Conservation (phyloP, 2,329 filamentous ascomycete genomes). For the Colletotrichum spinosum region DNA sequence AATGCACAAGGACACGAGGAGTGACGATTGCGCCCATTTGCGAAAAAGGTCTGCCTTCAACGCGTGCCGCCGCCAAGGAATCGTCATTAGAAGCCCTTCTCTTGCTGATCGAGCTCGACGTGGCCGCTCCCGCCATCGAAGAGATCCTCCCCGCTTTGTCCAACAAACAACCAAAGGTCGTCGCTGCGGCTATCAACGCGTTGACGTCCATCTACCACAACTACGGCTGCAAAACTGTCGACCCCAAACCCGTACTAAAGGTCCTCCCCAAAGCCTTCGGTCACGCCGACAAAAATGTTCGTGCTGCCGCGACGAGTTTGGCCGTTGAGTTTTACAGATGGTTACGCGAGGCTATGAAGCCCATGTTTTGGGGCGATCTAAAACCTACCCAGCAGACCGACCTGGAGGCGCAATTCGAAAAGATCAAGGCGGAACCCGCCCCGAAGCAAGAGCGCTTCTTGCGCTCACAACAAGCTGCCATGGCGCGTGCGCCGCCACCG, state of each 20-base stretch:
- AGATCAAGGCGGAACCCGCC: constrained; percentile 85
- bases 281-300: constrained; percentile 97
- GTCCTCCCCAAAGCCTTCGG: constrained; percentile 89
- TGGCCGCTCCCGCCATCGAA: constrained; percentile 86
- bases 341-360: constrained; percentile 98
- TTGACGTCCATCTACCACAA: constrained; percentile 90
- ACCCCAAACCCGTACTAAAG: constrained; percentile 93
- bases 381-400: constrained; percentile 97
- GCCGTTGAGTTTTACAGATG: constrained; percentile 96
- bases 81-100: constrained; percentile 88
- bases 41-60: constrained; percentile 91
- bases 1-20: constrained; percentile 80
- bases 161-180: constrained; percentile 92
- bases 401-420: constrained; percentile 93
- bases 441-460: constrained; percentile 93
- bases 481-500: constrained; percentile 74
- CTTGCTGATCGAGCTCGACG: constrained; percentile 90
- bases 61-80: constrained; percentile 88
- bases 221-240: constrained; percentile 93
- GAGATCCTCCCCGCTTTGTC: constrained; percentile 86
- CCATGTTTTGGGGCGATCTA: constrained; percentile 94
- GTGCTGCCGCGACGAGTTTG: constrained; percentile 90
- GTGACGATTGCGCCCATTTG: constrained; percentile 82
- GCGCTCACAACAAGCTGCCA: constrained; percentile 87
- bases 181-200: constrained; percentile 77